phyloP scores from a whole-genome alignment of 2,329 filamentous ascomycete genomes.

The Lojkania enalia region DNA sequence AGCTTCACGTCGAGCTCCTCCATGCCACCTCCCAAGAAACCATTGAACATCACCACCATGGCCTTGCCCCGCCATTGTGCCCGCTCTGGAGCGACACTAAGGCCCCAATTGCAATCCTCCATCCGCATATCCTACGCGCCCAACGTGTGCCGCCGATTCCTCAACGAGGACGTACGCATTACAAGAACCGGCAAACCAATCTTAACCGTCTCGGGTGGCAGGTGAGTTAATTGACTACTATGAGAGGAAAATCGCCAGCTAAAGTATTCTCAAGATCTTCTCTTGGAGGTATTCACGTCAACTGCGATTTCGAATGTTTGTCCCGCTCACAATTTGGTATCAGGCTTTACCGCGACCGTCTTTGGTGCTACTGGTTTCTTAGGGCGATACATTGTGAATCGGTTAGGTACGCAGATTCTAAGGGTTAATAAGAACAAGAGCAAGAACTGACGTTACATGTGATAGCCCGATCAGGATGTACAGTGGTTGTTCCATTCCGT shows the following conservation, averaged over 20 bases:
- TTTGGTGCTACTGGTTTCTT: slow-evolving; percentile 97
- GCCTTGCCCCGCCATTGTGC: slow-evolving; percentile 45
- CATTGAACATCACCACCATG: slow-evolving; percentile 46
- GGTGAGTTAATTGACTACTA: slow-evolving; percentile 58
- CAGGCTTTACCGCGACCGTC: slow-evolving; percentile 93
- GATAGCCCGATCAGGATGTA: slow-evolving; percentile 88
- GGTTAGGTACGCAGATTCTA: slow-evolving; percentile 67
- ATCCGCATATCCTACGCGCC: slow-evolving; percentile 34
- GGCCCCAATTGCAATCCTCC: slow-evolving; percentile 31
- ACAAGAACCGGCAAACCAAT: slow-evolving; percentile 96
- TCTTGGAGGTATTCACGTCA: slow-evolving; percentile 69
- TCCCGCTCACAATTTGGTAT: slow-evolving; percentile 38
- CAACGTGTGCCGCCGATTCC: slow-evolving; percentile 30
- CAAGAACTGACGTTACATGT: slow-evolving; percentile 20
- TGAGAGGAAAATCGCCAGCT: not conserved
- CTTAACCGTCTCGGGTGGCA: slow-evolving; percentile 83
- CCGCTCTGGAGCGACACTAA: slow-evolving; percentile 44
- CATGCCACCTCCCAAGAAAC: slow-evolving; percentile 34
- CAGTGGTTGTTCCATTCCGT: slow-evolving; percentile 87
- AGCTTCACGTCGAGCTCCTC: slow-evolving; percentile 30
- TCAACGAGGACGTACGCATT: slow-evolving; percentile 81
- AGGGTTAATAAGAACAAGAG: not conserved
- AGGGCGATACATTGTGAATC: slow-evolving; percentile 96
- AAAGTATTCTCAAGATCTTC: slow-evolving; percentile 63
- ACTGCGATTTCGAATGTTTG: slow-evolving; percentile 11